A percentile compares a stretch with the other conserved stretches of the same genome.
Conservation (phyloP, 352 stramenopile species). For the Globisporangium takayamanum region DNA sequence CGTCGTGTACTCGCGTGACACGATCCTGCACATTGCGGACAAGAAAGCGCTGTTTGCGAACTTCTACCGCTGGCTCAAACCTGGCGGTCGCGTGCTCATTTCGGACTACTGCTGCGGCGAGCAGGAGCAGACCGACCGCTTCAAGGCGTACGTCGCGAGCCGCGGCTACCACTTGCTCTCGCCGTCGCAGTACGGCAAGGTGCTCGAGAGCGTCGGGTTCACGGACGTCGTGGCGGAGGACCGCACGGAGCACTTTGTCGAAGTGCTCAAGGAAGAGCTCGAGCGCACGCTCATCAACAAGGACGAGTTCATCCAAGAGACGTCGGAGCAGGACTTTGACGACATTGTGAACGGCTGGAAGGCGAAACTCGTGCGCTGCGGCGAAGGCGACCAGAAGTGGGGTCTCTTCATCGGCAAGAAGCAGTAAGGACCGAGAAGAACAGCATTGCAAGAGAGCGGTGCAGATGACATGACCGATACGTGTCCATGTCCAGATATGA, state of each 20-base stretch:
- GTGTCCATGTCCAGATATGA: not conserved
- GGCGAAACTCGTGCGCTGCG: constrained; percentile 58
- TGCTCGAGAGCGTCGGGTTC: constrained; percentile 49
- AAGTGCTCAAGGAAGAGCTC: constrained; percentile 59
- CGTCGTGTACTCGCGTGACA: constrained; percentile 43
- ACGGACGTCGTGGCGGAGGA: constrained; percentile 48
- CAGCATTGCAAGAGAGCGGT: not conserved
- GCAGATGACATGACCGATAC: not conserved
- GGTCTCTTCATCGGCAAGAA: constrained; percentile 68
- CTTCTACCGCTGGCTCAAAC: constrained; percentile 38
- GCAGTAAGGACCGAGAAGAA: constrained; percentile 12
- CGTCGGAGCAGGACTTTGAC: constrained; percentile 55
- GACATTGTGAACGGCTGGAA: constrained; percentile 69
- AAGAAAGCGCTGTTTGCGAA: constrained; percentile 33
- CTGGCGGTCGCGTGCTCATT: constrained; percentile 35
- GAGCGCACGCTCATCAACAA: constrained; percentile 46
- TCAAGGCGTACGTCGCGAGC: constrained; percentile 49
- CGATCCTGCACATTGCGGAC: constrained; percentile 38
- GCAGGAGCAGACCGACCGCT: constrained; percentile 37
- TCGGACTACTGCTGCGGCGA: constrained; percentile 62
- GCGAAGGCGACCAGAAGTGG: constrained; percentile 70
- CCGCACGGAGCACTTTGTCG: constrained; percentile 59
- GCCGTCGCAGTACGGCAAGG: constrained; percentile 45
- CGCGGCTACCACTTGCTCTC: constrained; percentile 67
- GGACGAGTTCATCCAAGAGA: constrained; percentile 62